These are phyloP conservation scores for Tuber brumale DNA, from an alignment of 495 filamentous ascomycete species.

Conservation along the genomic window DNA sequence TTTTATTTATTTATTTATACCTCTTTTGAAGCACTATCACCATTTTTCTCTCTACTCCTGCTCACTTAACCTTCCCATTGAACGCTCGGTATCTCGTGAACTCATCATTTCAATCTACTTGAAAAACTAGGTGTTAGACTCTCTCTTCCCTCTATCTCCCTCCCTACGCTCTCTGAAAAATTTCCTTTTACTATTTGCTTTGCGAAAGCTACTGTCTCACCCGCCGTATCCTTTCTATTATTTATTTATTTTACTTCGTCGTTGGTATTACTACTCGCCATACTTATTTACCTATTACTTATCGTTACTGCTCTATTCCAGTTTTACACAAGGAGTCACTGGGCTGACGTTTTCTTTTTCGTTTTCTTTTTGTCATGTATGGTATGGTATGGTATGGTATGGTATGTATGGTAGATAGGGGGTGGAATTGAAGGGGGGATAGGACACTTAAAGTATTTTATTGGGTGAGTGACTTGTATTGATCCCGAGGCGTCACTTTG, in stretches of 20 bases:
- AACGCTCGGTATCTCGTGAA: background rate
- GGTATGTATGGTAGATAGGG: slow-evolving; percentile 9
- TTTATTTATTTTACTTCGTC: background rate
- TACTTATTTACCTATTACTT: background rate
- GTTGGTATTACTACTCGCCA: background rate
- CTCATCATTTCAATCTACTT: background rate
- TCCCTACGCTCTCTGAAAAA: background rate
- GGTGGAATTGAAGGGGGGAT: slow-evolving; percentile 9
- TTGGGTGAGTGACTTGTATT: background rate
- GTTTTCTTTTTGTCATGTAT: background rate
- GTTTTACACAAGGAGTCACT: background rate
- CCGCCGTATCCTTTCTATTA: background rate
- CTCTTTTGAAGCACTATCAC: background rate
- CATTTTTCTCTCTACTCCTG: background rate
- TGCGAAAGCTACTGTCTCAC: background rate
- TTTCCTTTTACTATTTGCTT: background rate
- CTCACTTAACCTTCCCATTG: background rate
- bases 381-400: background rate
- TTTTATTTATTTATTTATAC: background rate
- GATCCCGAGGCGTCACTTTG: background rate
- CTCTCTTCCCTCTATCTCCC: background rate
- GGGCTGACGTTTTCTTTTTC: background rate
- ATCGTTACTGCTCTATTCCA: background rate
- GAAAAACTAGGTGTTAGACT: background rate
- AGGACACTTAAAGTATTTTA: background rate